Evolutionary conservation across 352 stramenopile species (phyloP).

Genomic region (Globisporangium paroecandrum): DNA sequence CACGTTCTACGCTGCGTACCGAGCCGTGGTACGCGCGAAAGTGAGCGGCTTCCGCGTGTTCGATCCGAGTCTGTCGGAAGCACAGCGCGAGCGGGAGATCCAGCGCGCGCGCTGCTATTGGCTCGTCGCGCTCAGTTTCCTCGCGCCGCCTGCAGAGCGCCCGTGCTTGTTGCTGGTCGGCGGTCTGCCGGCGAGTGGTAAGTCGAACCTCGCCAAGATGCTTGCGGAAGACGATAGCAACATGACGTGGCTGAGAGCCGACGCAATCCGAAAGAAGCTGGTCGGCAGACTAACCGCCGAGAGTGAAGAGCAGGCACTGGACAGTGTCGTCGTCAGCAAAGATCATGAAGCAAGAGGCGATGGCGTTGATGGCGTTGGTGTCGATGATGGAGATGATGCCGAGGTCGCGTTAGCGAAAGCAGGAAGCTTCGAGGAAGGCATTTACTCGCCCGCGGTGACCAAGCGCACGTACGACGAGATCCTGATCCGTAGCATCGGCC

Average conservation of each 20-base stretch:
- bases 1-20: conserved; percentile 63
- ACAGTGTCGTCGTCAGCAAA: background rate
- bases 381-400: conserved; percentile 2
- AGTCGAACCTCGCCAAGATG: conserved; percentile 57
- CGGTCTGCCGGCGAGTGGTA: conserved; percentile 58
- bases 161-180: conserved; percentile 55
- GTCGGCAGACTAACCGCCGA: conserved; percentile 11
- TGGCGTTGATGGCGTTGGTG: background rate
- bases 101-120: conserved; percentile 57
- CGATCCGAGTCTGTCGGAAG: conserved; percentile 41
- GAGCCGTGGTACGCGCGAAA: conserved; percentile 66
- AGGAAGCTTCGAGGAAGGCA: conserved; percentile 47
- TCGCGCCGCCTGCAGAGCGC: conserved; percentile 37
- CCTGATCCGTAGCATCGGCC: conserved; percentile 28
- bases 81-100: conserved; percentile 30
- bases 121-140: conserved; percentile 57
- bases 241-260: conserved; percentile 54
- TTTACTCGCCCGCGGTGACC: conserved; percentile 61
- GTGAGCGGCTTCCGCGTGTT: conserved; percentile 62
- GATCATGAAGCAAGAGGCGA: conserved; percentile 5
- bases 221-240: conserved; percentile 38
- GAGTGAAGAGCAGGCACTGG: background rate
- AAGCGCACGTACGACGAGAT: conserved; percentile 66
- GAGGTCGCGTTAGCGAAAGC: conserved; percentile 9
- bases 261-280: conserved; percentile 66